A percentile compares a stretch with the other conserved stretches of the same genome.
Conservation (phyloP, 2,329 filamentous ascomycete genomes). For the Pseudocercospora crystallina region DNA sequence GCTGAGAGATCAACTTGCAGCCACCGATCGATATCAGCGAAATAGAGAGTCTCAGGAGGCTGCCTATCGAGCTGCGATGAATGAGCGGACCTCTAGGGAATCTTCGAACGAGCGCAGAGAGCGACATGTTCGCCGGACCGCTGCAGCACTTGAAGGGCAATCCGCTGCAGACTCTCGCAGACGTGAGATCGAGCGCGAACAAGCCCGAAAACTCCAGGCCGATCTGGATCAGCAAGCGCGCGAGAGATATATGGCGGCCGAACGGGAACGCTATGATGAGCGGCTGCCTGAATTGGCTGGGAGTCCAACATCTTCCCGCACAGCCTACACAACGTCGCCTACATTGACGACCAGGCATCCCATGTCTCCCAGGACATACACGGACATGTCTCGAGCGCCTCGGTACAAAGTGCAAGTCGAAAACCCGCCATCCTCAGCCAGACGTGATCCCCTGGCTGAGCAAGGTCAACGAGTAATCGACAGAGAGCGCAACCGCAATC, state of each 20-base stretch:
- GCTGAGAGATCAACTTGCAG: constrained; percentile 9
- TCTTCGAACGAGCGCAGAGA: constrained; percentile 1
- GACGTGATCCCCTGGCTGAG: constrained; percentile 8
- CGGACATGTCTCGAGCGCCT: constrained; percentile 8
- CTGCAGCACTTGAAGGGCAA: constrained; percentile 2
- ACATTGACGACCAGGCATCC: background rate
- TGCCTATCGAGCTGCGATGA: background rate
- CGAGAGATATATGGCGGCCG: constrained; percentile 7
- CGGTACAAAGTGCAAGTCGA: constrained; percentile 11
- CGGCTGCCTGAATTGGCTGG: background rate
- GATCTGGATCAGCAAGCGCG: constrained; percentile 4
- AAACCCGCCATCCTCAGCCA: background rate
- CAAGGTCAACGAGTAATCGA: constrained; percentile 10
- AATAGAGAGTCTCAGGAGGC: constrained; percentile 3
- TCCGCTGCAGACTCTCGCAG: background rate
- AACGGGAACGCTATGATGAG: background rate
- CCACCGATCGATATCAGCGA: constrained; percentile 6
- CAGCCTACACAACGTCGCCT: constrained; percentile 4
- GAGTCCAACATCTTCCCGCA: constrained; percentile 5
- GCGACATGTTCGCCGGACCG: constrained; percentile 8
- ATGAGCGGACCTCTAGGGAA: constrained; percentile 2
- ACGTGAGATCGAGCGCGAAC: constrained; percentile 5
- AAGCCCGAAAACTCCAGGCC: constrained; percentile 3
- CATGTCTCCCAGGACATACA: constrained; percentile 11
- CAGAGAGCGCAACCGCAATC: constrained; percentile 7